These are phyloP conservation scores for Glycine latifolia DNA, from an alignment of 306 rosid genomes.

Conservation along the genomic window DNA sequence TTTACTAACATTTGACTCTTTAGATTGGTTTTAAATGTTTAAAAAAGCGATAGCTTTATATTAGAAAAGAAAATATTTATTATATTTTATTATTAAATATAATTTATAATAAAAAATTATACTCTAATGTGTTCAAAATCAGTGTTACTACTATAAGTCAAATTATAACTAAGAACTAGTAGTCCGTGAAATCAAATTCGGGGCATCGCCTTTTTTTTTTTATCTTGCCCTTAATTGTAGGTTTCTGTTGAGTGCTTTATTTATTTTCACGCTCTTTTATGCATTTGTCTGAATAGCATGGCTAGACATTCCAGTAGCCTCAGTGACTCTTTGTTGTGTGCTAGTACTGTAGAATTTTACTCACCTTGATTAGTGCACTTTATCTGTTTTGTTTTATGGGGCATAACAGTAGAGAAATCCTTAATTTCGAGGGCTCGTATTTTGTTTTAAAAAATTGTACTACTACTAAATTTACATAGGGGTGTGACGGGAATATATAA, in stretches of 20 bases:
- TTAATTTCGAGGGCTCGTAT: conserved; percentile 23
- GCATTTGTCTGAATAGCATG: conserved; percentile 27
- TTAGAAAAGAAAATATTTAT: background rate
- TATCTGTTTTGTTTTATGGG: background rate
- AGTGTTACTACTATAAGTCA: background rate
- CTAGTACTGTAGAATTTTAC: background rate
- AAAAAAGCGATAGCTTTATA: no score
- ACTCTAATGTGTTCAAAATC: background rate
- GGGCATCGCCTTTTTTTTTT: background rate
- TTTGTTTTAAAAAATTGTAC: background rate
- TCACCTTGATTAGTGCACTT: background rate
- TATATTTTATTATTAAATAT: background rate
- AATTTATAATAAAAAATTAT: background rate
- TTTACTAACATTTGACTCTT: background rate
- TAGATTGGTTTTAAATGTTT: background rate
- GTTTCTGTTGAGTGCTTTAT: conserved; percentile 34
- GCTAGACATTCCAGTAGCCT: conserved; percentile 43
- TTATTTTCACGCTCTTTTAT: conserved; percentile 41
- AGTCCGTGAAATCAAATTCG: background rate
- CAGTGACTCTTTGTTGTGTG: background rate
- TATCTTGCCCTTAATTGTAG: background rate
- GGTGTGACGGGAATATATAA: conserved; percentile 22
- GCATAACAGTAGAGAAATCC: background rate
- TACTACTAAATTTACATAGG: background rate
- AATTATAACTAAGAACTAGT: no score